Percentiles rank a stretch among this genome's conserved stretches.
phyloP scores from a whole-genome alignment of 164 flowering plant species.

The Vitis riparia region DNA sequence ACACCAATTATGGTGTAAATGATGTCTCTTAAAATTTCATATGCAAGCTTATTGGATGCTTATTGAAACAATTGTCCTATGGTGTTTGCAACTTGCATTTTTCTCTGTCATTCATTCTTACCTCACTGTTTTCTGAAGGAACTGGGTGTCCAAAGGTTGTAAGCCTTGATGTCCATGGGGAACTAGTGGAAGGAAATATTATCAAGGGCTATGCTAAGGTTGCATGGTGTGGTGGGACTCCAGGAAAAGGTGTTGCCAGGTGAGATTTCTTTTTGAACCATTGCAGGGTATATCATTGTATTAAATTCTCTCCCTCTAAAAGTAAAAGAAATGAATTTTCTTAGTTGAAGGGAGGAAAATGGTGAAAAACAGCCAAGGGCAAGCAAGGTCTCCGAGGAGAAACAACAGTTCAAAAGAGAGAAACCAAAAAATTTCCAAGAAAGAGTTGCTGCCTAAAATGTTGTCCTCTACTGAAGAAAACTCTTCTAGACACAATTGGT shows the following conservation, averaged over 20 bases:
- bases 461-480: too few species aligned
- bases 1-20: background rate
- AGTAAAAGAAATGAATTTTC: background rate
- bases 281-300: background rate
- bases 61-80: background rate
- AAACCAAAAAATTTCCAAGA: too few species aligned
- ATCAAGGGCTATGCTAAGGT: constrained; percentile 78
- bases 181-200: constrained; percentile 82
- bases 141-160: constrained; percentile 91
- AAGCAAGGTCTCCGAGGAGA: too few species aligned
- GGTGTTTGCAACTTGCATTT: background rate
- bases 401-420: too few species aligned
- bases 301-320: background rate
- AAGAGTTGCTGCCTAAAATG: too few species aligned
- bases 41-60: background rate
- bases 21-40: background rate
- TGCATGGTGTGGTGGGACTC: constrained; percentile 99
- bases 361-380: too few species aligned
- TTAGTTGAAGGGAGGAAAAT: background rate
- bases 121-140: constrained; percentile 42
- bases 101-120: background rate
- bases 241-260: constrained; percentile 96
- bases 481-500: too few species aligned
- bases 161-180: constrained; percentile 80
- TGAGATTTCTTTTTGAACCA: constrained; percentile 22